Conservation (phyloP, 148 eudicot genomes). For the Cornus suecica region DNA sequence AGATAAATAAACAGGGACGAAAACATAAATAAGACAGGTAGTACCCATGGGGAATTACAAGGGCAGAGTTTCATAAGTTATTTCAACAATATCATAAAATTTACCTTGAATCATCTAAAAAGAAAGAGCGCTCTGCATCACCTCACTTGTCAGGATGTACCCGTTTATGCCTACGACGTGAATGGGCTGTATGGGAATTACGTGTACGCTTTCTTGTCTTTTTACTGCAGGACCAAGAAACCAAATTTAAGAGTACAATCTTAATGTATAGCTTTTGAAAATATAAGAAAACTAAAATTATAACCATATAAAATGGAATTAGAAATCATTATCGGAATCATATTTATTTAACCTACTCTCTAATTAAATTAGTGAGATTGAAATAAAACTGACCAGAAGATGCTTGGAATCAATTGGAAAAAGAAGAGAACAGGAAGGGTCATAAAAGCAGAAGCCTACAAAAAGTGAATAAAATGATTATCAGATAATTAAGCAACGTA, state of each 20-base stretch:
- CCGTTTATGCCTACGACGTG: slow-evolving; percentile 57
- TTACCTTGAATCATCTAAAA: slow-evolving; percentile 2
- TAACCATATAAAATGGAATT: neutral
- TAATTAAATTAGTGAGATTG: neutral
- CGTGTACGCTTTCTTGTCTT: slow-evolving; percentile 42
- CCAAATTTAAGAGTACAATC: neutral
- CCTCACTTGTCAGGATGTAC: slow-evolving; percentile 47
- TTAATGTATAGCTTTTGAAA: neutral
- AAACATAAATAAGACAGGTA: neutral
- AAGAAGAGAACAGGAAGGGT: slow-evolving; percentile 52
- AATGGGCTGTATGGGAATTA: slow-evolving; percentile 37
- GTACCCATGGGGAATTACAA: neutral
- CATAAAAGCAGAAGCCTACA: slow-evolving; percentile 69
- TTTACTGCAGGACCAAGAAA: slow-evolving; percentile 39
- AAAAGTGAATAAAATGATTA: slow-evolving; percentile 9
- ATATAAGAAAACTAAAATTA: neutral
- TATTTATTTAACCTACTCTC: neutral
- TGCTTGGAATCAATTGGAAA: slow-evolving; percentile 30
- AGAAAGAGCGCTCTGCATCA: neutral
- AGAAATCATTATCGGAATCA: neutral
- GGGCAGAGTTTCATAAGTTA: neutral
- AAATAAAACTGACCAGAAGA: slow-evolving; percentile 44
- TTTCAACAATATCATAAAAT: neutral
- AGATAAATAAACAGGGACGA: neutral
- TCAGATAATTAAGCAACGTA: neutral